Conservation (phyloP, 768 basidiomycete species). For the Nidularia pulvinata region DNA sequence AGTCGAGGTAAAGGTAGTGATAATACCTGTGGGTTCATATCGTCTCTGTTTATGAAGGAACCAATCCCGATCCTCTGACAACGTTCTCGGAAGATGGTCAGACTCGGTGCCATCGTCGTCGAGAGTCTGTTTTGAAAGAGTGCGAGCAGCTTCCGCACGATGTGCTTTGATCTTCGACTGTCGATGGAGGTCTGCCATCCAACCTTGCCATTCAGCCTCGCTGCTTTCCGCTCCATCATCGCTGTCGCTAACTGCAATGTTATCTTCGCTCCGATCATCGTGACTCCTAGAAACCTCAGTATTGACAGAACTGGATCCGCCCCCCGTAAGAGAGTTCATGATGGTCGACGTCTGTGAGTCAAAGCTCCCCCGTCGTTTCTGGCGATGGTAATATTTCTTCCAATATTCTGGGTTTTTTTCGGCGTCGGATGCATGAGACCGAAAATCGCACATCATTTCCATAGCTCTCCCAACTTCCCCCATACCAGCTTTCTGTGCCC, state of each 20-base stretch:
- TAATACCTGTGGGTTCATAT: not conserved
- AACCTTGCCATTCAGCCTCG: slow-evolving; percentile 69
- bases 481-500: slow-evolving; percentile 57
- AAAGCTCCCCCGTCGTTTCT: no score
- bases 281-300: not conserved
- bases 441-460: slow-evolving; percentile 31
- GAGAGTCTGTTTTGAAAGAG: not conserved
- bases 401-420: no score
- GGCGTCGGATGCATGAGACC: not conserved
- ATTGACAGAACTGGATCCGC: not conserved
- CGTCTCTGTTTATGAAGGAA: not conserved
- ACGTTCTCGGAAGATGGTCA: not conserved
- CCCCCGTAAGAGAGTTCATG: no score
- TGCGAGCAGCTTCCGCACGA: not conserved
- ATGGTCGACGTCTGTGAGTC: no score
- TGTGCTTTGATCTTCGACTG: slow-evolving; percentile 15
- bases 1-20: not conserved
- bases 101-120: not conserved
- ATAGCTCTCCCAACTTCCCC: slow-evolving; percentile 57
- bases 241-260: slow-evolving; percentile 27
- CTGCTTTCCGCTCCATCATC: slow-evolving; percentile 35
- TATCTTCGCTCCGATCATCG: not conserved
- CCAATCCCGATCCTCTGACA: not conserved
- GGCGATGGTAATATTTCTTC: no score
- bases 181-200: slow-evolving; percentile 55